Percentiles rank a stretch among this genome's conserved stretches.
phyloP scores from a whole-genome alignment of 768 basidiomycete species.

The Mycena amicta region DNA sequence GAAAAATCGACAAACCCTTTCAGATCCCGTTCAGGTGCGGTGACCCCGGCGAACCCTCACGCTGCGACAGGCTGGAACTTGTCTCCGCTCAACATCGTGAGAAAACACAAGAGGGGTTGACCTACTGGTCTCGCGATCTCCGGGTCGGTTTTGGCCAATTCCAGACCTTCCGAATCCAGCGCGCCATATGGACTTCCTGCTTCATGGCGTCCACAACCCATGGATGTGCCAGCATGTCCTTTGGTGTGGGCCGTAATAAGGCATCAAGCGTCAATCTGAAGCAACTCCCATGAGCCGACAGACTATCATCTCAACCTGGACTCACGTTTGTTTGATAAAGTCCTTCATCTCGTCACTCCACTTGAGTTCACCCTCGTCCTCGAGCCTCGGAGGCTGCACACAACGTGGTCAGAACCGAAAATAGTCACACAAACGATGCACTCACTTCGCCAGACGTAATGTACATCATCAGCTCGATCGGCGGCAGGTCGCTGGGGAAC shows the following conservation, averaged over 20 bases:
- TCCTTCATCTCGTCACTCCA: slow-evolving; percentile 91
- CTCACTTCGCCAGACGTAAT: slow-evolving; percentile 80
- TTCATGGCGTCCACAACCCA: slow-evolving; percentile 81
- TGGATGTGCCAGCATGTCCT: slow-evolving; percentile 79
- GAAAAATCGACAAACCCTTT: background rate
- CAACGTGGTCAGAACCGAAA: slow-evolving; percentile 13
- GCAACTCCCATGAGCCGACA: slow-evolving; percentile 20
- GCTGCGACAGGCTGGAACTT: background rate
- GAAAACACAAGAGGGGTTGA: slow-evolving; percentile 1
- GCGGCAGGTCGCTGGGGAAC: slow-evolving; percentile 86
- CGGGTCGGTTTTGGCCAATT: slow-evolving; percentile 63
- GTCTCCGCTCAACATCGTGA: background rate
- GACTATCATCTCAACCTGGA: slow-evolving; percentile 16
- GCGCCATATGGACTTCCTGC: slow-evolving; percentile 85
- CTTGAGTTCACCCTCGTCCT: slow-evolving; percentile 67
- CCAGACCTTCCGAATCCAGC: slow-evolving; percentile 87
- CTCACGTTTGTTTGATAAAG: slow-evolving; percentile 85
- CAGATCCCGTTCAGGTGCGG: background rate
- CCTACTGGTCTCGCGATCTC: slow-evolving; percentile 48
- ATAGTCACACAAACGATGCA: slow-evolving; percentile 12
- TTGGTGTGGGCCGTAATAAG: slow-evolving; percentile 73
- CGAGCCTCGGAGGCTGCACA: slow-evolving; percentile 74
- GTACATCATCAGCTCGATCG: slow-evolving; percentile 93
- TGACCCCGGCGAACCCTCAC: background rate
- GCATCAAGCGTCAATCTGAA: slow-evolving; percentile 72